Evolutionary conservation across 164 flowering plant species (phyloP), one percentile per base, ranked within the genome.

Genomic region (Cinnamomum chago): DNA sequence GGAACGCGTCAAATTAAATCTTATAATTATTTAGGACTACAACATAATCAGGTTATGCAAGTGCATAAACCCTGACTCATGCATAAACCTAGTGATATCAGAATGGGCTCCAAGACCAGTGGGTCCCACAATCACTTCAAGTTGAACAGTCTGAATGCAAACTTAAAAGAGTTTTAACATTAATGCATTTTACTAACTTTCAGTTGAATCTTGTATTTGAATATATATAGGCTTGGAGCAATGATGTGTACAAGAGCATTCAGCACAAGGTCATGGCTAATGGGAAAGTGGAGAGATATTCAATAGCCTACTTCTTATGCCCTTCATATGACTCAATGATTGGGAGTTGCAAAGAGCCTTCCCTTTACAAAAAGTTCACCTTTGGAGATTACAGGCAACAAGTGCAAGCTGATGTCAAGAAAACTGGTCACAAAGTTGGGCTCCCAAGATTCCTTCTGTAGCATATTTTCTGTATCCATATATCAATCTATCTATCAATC

Each of bases 161-260:
- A 9, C 47, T 40, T 40, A 9, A 40, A 40, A 9, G 47, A 40
- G 47, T 40, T 40, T 40, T 7, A 40, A 40, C 47, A 40, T 11
- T 9, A 40, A 40, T 14, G n/a, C 60, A 17, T 55, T 55, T 55
- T 55, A 55, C 60, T 55, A 5, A 55, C 17, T 14, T 20, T 55
- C 17, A 55, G 20, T 55, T 55, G n/a, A 15, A 55, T 40, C 5
- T 55, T 55, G n/a, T 5, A 55, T 55, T 17, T 55, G n/a, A 17
- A 55, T 55, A 20, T 55, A 25, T 81, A 79, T 84, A 92, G 97
- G 95, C 92, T 5, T 90, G 92, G 95, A 92, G 97, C 88, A 92
- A 92, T 73, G 84, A 89, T 70, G 78, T 76, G 17, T 92, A 90
- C 71, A 90, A 83, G 73, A 92, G 97, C 62, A 95, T 88, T 51